Conservation (phyloP, 768 basidiomycete genomes). For the Lanmaoa rubissima region DNA sequence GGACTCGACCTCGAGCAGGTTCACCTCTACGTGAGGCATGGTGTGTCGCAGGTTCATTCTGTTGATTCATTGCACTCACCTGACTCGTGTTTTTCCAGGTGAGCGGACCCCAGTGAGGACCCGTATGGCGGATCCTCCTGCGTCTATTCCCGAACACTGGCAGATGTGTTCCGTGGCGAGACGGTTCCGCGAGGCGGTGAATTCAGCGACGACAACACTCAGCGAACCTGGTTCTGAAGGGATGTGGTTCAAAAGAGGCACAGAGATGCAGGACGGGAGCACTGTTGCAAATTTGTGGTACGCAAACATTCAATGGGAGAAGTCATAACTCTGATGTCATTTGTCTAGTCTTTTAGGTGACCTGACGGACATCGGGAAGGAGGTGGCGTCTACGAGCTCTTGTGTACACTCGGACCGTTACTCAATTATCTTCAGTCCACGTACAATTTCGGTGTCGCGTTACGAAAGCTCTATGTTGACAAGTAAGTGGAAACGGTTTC, state of each 20-base stretch:
- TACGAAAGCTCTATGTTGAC: conserved; percentile 66
- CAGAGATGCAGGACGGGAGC: conserved; percentile 57
- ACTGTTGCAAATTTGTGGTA: conserved; percentile 63
- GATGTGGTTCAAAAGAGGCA: conserved; percentile 43
- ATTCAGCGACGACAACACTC: conserved; percentile 18
- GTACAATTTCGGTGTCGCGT: conserved; percentile 54
- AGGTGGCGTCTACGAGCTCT: conserved; percentile 38
- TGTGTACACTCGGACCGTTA: background rate
- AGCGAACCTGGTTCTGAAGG: conserved; percentile 19
- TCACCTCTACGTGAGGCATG: conserved; percentile 73
- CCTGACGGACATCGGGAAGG: conserved; percentile 52
- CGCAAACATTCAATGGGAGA: conserved; percentile 18
- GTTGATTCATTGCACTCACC: background rate
- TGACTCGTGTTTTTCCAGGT: conserved; percentile 39
- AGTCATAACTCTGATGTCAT: background rate
- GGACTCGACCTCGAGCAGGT: conserved; percentile 65
- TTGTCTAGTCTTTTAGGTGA: conserved; percentile 57
- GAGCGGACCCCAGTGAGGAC: conserved; percentile 77
- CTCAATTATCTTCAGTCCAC: conserved; percentile 49
- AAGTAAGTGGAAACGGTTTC: conserved; percentile 39
- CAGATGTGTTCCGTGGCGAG: conserved; percentile 57
- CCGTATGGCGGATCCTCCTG: conserved; percentile 58
- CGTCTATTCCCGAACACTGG: conserved; percentile 69
- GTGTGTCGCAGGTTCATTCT: conserved; percentile 37
- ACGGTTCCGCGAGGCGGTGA: conserved; percentile 47